phyloP scores from a whole-genome alignment of 345 rosid species.

The Aquilaria malaccensis region DNA sequence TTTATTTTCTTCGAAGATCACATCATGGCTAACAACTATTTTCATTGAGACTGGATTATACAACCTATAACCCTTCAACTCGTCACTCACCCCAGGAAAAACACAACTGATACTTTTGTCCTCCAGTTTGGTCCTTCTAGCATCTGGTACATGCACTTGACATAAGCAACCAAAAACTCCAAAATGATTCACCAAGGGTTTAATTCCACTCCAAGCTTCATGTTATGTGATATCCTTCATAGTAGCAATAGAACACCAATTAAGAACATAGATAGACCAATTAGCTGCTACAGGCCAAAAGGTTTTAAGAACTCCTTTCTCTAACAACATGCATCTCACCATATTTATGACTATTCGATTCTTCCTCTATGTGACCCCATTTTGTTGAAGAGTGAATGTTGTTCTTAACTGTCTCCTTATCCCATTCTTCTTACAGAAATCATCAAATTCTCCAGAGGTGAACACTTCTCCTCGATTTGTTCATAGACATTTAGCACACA shows the following conservation, averaged over 20 bases:
- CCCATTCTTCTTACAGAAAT: background rate
- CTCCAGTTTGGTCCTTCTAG: conserved; percentile 5
- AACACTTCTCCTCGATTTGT: background rate
- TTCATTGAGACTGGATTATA: background rate
- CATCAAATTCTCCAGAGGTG: background rate
- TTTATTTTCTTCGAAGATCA: conserved; percentile 4
- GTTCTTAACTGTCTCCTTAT: background rate
- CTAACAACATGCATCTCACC: background rate
- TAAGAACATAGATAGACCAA: background rate
- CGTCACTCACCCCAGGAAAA: background rate
- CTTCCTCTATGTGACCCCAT: background rate
- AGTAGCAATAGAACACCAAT: background rate
- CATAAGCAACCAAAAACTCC: background rate
- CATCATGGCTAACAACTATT: conserved; percentile 2
- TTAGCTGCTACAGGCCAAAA: background rate
- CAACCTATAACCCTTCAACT: conserved; percentile 1
- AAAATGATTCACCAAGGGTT: background rate
- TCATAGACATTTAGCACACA: too few relatives aligned
- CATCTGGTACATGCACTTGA: background rate
- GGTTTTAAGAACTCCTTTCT: background rate
- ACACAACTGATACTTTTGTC: conserved; percentile 6
- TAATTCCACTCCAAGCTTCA: background rate
- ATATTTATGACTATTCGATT: background rate
- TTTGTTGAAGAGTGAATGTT: background rate
- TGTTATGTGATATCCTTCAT: background rate